phyloP scores from a whole-genome alignment of 1,284 basidiomycete species.

The Ustanciosporium gigantosporum region DNA sequence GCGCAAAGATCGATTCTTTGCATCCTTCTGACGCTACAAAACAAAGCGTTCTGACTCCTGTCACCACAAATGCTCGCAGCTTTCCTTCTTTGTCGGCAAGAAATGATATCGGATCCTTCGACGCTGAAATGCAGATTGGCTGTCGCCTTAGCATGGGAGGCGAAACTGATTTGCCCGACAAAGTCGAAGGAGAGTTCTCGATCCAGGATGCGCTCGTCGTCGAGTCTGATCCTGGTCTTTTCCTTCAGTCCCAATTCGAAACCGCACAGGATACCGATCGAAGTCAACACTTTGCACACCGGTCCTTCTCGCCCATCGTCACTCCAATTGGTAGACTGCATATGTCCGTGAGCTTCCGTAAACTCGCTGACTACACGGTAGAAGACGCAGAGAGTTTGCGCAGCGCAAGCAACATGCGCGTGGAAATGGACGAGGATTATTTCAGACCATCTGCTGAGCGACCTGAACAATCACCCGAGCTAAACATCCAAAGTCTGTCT shows the following conservation, averaged over 20 bases:
- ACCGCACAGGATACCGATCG: neutral
- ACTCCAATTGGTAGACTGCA: conserved; percentile 31
- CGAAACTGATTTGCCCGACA: neutral
- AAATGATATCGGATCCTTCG: conserved; percentile 10
- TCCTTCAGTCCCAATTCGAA: neutral
- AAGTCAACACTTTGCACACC: conserved; percentile 9
- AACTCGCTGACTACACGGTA: conserved; percentile 26
- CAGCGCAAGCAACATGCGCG: conserved; percentile 11
- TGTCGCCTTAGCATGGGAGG: conserved; percentile 37
- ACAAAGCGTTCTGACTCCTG: neutral
- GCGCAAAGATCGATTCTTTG: conserved; percentile 27
- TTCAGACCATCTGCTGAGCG: too few species aligned
- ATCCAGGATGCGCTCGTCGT: neutral
- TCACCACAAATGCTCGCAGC: neutral
- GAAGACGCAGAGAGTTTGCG: conserved; percentile 24
- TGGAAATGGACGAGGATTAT: conserved; percentile 51
- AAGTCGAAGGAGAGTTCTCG: neutral
- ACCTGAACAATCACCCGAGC: too few species aligned
- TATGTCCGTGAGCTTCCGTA: conserved; percentile 38
- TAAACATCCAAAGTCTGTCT: too few species aligned
- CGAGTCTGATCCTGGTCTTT: neutral
- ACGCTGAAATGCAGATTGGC: conserved; percentile 38
- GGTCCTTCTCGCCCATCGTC: conserved; percentile 8
- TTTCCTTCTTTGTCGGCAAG: conserved; percentile 15
- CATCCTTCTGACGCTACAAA: too few species aligned